Evolutionary conservation across 371 early-diverging fungal species (phyloP), one percentile per base, ranked within the genome.

Genomic region (Mucor plumbeus): DNA sequence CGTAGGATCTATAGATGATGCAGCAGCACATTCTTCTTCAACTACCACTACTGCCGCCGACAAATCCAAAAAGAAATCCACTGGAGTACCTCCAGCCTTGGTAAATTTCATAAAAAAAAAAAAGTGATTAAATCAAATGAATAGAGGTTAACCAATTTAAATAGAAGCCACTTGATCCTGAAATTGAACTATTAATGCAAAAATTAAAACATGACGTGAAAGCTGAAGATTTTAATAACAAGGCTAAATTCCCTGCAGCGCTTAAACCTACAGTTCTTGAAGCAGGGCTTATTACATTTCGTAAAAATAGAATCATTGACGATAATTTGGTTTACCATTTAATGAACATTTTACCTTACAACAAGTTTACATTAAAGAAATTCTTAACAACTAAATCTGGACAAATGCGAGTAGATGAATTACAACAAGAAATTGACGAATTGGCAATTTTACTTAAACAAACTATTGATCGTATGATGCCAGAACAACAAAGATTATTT

Each of bases 311-410:
- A 33, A 59, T 56, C 0, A 59, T 85, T n/a, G 83, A 83, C 15
- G 83, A 80, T 0, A 73, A 74, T 21, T 65, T 83, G 11, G 67
- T 87, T 26, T 53, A 64, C 4, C 82, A 82, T 61, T 47, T 87
- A n/a, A 83, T 85, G 76, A 55, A 56, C 0, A 73, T 84, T n/a
- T 65, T 87, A 17, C 87, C 85, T 1, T 87, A 84, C 62, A 83
- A 83, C 64, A 72, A 74, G 50, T 85, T 79, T 48, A 85, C 86
- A 1, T 54, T 87, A 8, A 75, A 66, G 80, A 83, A 83, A 78
- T 80, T 76, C 39, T 39, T 83, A 1, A 74, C 74, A 0, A 83
- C 80, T 10, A 80, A 83, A 56, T 65, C 77, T 1, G 83, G 79
- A 6, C 77, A 78, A 43, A 59, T 71, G 43, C 63, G 76, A 14